These are phyloP conservation scores for Asparagopsis taxiformis DNA, from an alignment of 31 red algal species.

Conservation along the genomic window DNA sequence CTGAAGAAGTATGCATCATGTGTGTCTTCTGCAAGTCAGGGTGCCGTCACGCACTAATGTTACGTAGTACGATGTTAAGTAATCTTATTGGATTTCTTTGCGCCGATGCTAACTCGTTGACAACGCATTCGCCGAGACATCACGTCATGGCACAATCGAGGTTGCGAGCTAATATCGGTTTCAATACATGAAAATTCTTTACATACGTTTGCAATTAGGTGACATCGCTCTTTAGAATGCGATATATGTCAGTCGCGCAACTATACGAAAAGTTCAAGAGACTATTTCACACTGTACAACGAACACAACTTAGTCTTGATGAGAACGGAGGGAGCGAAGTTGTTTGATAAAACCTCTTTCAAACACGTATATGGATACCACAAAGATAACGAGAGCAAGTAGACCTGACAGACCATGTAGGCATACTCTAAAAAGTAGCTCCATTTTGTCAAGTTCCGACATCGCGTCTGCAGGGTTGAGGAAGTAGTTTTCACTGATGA, in stretches of 20 bases:
- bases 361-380: constrained; percentile 18
- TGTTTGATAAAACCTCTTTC: constrained; percentile 40
- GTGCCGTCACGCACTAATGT: constrained; percentile 78
- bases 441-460: not conserved
- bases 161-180: no score
- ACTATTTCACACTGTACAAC: no score
- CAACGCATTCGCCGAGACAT: no score
- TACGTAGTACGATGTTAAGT: no score
- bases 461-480: constrained; percentile 10
- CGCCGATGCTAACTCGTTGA: no score
- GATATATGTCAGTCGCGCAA: no score
- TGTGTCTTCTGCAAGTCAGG: constrained; percentile 86
- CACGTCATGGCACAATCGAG: no score
- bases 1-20: constrained; percentile 77
- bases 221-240: no score
- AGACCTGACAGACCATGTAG: constrained; percentile 39
- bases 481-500: constrained; percentile 35
- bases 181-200: no score
- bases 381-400: constrained; percentile 49
- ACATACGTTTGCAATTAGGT: no score
- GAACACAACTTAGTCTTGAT: constrained; percentile 19
- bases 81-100: no score
- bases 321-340: constrained; percentile 32
- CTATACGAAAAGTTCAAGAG: no score
- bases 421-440: constrained; percentile 18